A percentile compares a stretch with the other conserved stretches of the same genome.
phyloP scores from a whole-genome alignment of 2,329 filamentous ascomycete species.

The Ascosphaera acerosa region DNA sequence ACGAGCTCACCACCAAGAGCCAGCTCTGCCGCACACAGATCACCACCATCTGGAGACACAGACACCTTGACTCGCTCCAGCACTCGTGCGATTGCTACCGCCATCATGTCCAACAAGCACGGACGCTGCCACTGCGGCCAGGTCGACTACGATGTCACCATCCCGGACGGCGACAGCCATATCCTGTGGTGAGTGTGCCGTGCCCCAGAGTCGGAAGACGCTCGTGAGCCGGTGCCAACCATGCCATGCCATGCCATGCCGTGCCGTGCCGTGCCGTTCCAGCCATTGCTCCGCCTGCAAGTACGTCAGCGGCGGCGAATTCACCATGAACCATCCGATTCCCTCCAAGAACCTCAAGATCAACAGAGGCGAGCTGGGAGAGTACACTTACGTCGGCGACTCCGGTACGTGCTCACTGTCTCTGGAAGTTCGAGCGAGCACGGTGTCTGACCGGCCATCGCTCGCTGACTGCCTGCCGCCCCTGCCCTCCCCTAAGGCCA shows the following conservation, averaged over 20 bases:
- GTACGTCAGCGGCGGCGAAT: constrained; percentile 24
- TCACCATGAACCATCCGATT: constrained; percentile 30
- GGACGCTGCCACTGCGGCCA: constrained; percentile 32
- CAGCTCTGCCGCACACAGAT: too few relatives aligned
- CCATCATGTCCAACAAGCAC: constrained; percentile 20
- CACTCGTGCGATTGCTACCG: too few relatives aligned
- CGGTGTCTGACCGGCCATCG: constrained; percentile 3
- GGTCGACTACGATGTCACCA: constrained; percentile 25
- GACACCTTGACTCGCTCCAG: too few relatives aligned
- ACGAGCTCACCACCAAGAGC: too few relatives aligned
- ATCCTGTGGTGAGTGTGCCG: constrained; percentile 18
- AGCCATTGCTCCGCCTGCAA: constrained; percentile 35
- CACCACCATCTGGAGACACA: too few relatives aligned
- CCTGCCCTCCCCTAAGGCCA: constrained; percentile 20
- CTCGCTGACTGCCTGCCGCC: too few relatives aligned
- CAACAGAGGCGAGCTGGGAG: constrained; percentile 25
- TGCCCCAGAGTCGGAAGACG: too few relatives aligned
- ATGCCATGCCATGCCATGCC: background rate
- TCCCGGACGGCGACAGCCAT: constrained; percentile 20
- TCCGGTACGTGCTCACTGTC: constrained; percentile 24
- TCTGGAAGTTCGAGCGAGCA: background rate
- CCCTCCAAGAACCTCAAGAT: constrained; percentile 25
- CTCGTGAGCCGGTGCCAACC: too few relatives aligned
- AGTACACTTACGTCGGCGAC: constrained; percentile 31
- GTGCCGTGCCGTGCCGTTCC: background rate